A percentile compares a stretch with the other conserved stretches of the same genome.
Conservation (phyloP, 208 protist species). For the Leptomonas pyrrhocoris region DNA sequence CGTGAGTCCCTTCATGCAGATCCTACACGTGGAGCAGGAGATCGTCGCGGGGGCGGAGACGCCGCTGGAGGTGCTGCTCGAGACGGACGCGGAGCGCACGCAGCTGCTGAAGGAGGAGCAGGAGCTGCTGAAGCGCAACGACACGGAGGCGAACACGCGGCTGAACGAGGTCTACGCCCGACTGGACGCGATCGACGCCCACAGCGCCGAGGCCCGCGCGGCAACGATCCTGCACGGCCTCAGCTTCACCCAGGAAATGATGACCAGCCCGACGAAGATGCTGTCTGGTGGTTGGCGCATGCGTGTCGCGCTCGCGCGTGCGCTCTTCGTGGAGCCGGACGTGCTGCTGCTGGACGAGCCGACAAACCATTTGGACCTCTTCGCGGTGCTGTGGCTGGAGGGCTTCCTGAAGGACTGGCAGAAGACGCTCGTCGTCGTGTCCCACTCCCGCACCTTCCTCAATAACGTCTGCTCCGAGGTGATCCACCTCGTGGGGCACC, state of each 20-base stretch:
- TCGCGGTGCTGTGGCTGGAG: constrained; percentile 98
- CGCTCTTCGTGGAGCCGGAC: constrained; percentile 96
- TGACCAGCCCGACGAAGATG: constrained; percentile 82
- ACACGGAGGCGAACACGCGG: constrained; percentile 75
- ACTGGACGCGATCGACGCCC: constrained; percentile 95
- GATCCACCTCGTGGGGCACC: constrained; percentile 87
- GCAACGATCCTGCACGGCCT: constrained; percentile 91
- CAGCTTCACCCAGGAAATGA: constrained; percentile 95
- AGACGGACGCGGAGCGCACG: constrained; percentile 91
- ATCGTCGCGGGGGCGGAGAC: constrained; percentile 83
- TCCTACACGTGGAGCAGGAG: constrained; percentile 98
- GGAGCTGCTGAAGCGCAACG: constrained; percentile 81
- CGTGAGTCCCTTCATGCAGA: constrained; percentile 96
- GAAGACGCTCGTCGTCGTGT: constrained; percentile 97
- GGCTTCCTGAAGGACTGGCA: constrained; percentile 95
- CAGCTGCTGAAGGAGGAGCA: constrained; percentile 93
- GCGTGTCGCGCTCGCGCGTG: constrained; percentile 96
- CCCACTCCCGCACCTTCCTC: constrained; percentile 97
- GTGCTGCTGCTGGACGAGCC: constrained; percentile 97
- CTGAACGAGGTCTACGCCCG: constrained; percentile 95
- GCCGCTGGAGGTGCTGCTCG: constrained; percentile 90
- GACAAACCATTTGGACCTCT: constrained; percentile 98
- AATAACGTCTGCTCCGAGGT: constrained; percentile 96
- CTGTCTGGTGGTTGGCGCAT: constrained; percentile 98
- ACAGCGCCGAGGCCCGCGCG: constrained; percentile 91